Percentiles rank a stretch among this genome's conserved stretches.
Evolutionary conservation across 2,329 filamentous ascomycete genomes (phyloP).

Genomic region (Colletotrichum higginsianum): DNA sequence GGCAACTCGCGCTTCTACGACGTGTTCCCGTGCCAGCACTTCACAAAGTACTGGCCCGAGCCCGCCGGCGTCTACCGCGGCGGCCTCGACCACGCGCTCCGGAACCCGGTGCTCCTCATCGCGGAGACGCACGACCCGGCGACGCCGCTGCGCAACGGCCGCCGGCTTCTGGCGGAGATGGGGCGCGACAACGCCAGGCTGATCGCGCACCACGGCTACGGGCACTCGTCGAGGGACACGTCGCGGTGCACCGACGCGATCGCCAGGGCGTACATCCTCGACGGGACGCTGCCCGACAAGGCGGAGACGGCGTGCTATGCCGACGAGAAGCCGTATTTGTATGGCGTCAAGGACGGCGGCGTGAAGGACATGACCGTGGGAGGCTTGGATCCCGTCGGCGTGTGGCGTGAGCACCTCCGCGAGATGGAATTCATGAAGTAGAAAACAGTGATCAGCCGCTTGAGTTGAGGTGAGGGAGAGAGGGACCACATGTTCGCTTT

Average conservation of each 20-base stretch:
- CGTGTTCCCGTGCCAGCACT: constrained; percentile 64
- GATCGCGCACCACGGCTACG: constrained; percentile 65
- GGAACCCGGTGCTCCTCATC: constrained; percentile 61
- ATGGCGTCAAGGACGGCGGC: constrained; percentile 48
- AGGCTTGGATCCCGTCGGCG: constrained; percentile 17
- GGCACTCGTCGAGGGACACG: constrained; percentile 61
- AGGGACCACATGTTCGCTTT: too few species aligned
- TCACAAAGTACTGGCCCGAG: constrained; percentile 59
- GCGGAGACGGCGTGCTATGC: constrained; percentile 63
- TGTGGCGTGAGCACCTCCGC: constrained; percentile 20
- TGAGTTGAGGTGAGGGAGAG: too few species aligned
- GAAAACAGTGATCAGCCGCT: too few species aligned
- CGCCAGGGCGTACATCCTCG: constrained; percentile 57
- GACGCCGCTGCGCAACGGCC: constrained; percentile 64
- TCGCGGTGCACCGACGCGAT: constrained; percentile 62
- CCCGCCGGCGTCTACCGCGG: constrained; percentile 64
- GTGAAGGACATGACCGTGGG: background rate
- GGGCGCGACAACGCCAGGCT: constrained; percentile 64
- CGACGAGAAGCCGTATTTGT: constrained; percentile 63
- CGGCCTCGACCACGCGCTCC: constrained; percentile 59
- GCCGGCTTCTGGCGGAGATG: constrained; percentile 61
- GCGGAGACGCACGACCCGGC: constrained; percentile 66
- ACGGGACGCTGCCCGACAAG: constrained; percentile 57
- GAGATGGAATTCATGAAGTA: background rate
- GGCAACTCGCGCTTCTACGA: constrained; percentile 62